Evolutionary conservation across 805 yeast species (phyloP), one percentile per base, ranked within the genome.

Genomic region (Candida endomychidarum): DNA sequence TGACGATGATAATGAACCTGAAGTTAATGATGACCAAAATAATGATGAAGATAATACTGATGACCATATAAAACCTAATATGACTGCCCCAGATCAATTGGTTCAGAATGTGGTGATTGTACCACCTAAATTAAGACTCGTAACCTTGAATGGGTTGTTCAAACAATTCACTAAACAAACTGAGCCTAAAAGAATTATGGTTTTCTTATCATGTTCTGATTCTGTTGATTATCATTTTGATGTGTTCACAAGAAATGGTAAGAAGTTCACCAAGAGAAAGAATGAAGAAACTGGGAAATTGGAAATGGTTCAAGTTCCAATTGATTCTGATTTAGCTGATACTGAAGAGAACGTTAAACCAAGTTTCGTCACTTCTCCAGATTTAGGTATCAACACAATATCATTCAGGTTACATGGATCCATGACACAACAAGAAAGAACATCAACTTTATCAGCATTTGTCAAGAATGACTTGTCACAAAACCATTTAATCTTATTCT

Each of bases 201-300:
- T 93, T 0, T 93, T 93, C 60, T 75, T 90, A 48, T 85, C 96
- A 10, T 91, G 99, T 65, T 81, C 98, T 0, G 98, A 91, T 57
- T 85, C 96, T n/a, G 98, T 95, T 16, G 90, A 93, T 51, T 93
- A 86, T 67, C 96, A 93, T 63, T 88, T 80, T 60, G 75, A 78
- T 33, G 83, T 80, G 0, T 80, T 95, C 50, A 74, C 86, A 1
- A 71, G 83, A 41, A 75, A 71, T 32, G 86, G 87, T 3, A 61
- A 63, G 35, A 58, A 61, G 28, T 55, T 67, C 16, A 47, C 56
- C 36, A 63, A 64, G 34, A 54, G 63, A 51, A 47, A 57, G 47
- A 50, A 60, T 34, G 50, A 58, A 37, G 58, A 61, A 42, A 37
- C 50, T 33, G 47, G 52, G 6, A 49, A 52, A 37, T 31, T 37